Evolutionary conservation across 805 yeast species (phyloP), one percentile per base, ranked within the genome.

Genomic region (Hanseniaspora mollemarum): DNA sequence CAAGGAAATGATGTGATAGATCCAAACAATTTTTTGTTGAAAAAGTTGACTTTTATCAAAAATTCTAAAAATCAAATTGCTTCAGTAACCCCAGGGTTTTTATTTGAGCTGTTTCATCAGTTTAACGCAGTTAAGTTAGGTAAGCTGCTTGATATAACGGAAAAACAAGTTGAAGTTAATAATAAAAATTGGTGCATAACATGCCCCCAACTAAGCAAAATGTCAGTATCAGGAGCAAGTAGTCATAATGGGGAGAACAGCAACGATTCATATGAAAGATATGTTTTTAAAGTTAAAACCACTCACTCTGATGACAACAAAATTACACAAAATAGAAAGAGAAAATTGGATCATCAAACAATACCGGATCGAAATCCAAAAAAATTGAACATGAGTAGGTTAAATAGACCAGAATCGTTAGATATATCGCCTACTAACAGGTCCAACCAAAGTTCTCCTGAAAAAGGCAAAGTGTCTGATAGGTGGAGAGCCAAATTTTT

Each of bases 171-270:
- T n/a, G 38, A 1, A 25, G 22, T 48, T 1, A 48, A 48, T 13
- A 41, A 48, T 33, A 48, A 36, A 19, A 16, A 18, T 4, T 48
- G 51, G 51, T 48, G 51, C 29, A 48, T 48, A 25, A 48, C 51
- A 8, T 48, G 45, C n/a, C 41, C 51, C 4, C 29, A 40, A 19
- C 24, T 16, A 3, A 18, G 22, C 19, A 2, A 4, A 22, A 26
- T 7, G 3, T 22, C 13, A 2, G 12, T 16, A 18, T 32, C 15
- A 3, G 43, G 26, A 18, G 13, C 4, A 9, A 36, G 16, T 29
- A 19, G 8, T 13, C 6, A 33, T 2, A 24, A 24, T 21, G 25
- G 10, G 15, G 31, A 24, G 19, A 21, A 19, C 12, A 19, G 6
- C 41, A 37, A 5, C 6, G 9, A 12, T 42, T 9, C 15, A 15